Conservation (phyloP, 352 stramenopile genomes). For the Bremia lactucae region DNA sequence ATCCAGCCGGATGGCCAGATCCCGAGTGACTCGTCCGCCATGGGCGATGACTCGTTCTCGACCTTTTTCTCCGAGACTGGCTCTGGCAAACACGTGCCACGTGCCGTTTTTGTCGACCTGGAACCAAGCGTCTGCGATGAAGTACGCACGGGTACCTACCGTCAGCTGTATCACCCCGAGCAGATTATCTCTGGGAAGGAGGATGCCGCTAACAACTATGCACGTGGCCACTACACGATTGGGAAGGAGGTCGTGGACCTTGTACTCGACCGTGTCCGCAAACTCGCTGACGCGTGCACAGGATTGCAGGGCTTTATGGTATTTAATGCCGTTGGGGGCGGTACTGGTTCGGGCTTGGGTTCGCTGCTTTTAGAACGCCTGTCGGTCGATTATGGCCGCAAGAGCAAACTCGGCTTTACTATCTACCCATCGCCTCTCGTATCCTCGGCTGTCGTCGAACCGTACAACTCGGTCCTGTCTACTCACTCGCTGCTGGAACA, state of each 20-base stretch:
- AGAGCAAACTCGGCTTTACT: constrained; percentile 97
- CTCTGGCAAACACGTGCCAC: constrained; percentile 95
- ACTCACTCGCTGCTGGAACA: constrained; percentile 94
- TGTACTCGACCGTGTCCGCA: constrained; percentile 95
- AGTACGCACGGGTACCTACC: constrained; percentile 93
- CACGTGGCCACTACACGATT: constrained; percentile 90
- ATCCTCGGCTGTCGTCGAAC: constrained; percentile 93
- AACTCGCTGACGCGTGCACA: constrained; percentile 95
- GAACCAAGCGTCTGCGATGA: constrained; percentile 96
- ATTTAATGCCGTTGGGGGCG: constrained; percentile 97
- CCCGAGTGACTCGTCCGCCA: constrained; percentile 7
- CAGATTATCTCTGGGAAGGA: constrained; percentile 98
- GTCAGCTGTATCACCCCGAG: constrained; percentile 96
- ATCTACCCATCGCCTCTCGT: constrained; percentile 90
- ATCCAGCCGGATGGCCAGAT: constrained; percentile 84
- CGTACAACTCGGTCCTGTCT: constrained; percentile 97
- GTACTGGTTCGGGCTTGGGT: constrained; percentile 95
- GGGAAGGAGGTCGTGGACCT: constrained; percentile 96
- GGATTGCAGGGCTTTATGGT: constrained; percentile 97
- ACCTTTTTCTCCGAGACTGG: constrained; percentile 92
- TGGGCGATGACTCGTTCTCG: constrained; percentile 93
- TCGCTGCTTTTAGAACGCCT: constrained; percentile 94
- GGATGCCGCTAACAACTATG: constrained; percentile 89
- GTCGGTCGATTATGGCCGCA: constrained; percentile 96
- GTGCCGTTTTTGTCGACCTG: constrained; percentile 95